phyloP scores from a whole-genome alignment of 495 filamentous ascomycete genomes.

The Talaromyces liani region DNA sequence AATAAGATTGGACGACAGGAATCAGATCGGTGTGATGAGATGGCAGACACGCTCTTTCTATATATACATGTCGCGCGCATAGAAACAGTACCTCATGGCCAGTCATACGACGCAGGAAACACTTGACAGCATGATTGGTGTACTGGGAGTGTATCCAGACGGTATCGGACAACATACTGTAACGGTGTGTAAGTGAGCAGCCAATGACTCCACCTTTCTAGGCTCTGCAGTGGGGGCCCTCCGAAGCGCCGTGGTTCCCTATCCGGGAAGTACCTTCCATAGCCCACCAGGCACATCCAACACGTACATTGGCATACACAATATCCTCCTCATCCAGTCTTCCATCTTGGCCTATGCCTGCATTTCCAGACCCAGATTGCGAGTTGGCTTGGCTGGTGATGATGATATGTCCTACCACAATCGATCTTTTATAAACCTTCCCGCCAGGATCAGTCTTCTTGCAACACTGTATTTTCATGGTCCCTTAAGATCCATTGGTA shows the following conservation, averaged over 20 bases:
- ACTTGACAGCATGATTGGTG: neutral
- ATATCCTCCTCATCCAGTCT: neutral
- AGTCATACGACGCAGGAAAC: neutral
- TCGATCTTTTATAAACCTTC: neutral
- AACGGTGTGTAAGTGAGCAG: neutral
- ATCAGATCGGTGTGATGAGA: neutral
- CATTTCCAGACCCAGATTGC: neutral
- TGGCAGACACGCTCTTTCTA: neutral
- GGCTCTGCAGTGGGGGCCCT: neutral
- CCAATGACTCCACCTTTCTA: neutral
- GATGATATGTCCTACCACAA: neutral
- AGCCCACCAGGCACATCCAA: too few species aligned
- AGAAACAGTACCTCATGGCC: neutral
- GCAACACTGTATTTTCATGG: neutral
- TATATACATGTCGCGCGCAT: neutral
- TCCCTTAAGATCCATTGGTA: neutral
- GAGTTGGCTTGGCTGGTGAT: neutral
- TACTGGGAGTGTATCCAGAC: neutral
- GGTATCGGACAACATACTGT: neutral
- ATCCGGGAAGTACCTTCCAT: neutral
- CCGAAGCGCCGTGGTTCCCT: conserved; percentile 6
- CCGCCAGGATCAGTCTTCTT: neutral
- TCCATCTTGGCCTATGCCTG: neutral
- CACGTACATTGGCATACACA: too few species aligned
- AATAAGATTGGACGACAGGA: neutral